Percentiles rank a stretch among this genome's conserved stretches.
Evolutionary conservation across 164 flowering plant species (phyloP).

Genomic region (Dillenia turbinata): DNA sequence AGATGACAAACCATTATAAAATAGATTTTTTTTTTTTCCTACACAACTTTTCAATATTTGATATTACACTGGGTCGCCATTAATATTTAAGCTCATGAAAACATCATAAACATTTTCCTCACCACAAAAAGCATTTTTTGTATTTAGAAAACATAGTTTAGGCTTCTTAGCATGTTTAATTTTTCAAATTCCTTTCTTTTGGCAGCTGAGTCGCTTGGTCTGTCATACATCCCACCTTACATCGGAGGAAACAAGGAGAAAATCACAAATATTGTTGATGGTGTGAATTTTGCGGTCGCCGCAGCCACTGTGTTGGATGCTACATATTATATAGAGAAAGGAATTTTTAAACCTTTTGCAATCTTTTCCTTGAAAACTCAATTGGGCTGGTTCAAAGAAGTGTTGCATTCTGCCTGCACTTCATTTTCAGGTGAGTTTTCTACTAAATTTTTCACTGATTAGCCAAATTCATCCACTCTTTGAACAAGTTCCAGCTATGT

Average conservation of each 20-base stretch:
- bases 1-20: no score
- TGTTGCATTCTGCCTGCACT: neutral
- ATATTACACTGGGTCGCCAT: no score
- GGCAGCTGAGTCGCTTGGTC: slow-evolving; percentile 38
- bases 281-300: slow-evolving; percentile 56
- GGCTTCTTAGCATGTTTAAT: neutral
- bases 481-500: no score
- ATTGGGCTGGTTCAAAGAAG: no score
- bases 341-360: neutral
- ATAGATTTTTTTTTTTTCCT: no score
- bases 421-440: slow-evolving; percentile 8
- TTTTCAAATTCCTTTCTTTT: neutral
- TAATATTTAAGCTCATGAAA: no score
- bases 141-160: neutral
- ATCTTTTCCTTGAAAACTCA: slow-evolving; percentile 11
- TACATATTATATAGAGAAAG: slow-evolving; percentile 18
- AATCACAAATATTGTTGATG: slow-evolving; percentile 7
- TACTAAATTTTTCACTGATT: no score
- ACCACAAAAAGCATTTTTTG: neutral
- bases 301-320: slow-evolving; percentile 56
- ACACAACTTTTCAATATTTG: no score
- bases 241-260: slow-evolving; percentile 5
- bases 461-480: no score
- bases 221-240: slow-evolving; percentile 41
- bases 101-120: no score